Percentiles rank a stretch among this genome's conserved stretches.
phyloP scores from a whole-genome alignment of 345 rosid genomes.

The Bruguiera gymnorhiza region DNA sequence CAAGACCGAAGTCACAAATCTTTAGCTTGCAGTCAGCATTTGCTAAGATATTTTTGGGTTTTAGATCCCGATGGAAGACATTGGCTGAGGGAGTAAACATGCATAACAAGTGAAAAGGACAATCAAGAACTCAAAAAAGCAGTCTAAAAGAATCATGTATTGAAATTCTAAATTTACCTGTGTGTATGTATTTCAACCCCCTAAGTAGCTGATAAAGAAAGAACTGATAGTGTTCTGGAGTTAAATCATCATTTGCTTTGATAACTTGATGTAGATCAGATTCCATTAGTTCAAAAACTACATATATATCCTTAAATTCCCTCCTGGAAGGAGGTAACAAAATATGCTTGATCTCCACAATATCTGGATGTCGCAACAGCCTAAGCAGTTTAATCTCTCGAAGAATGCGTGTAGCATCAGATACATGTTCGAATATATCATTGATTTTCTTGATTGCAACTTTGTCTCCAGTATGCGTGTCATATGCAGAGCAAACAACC shows the following conservation, averaged over 20 bases:
- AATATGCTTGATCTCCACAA: conserved; percentile 91
- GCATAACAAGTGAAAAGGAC: neutral
- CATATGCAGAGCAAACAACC: conserved; percentile 84
- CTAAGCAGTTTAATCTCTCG: conserved; percentile 91
- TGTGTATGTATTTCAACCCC: conserved; percentile 90
- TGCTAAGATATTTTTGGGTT: conserved; percentile 91
- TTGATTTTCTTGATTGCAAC: conserved; percentile 91
- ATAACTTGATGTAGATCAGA: conserved; percentile 92
- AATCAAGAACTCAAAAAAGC: neutral
- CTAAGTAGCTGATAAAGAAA: conserved; percentile 92
- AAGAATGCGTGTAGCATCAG: conserved; percentile 90
- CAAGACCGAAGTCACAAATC: conserved; percentile 98
- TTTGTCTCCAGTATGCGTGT: conserved; percentile 73
- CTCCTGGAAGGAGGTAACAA: conserved; percentile 85
- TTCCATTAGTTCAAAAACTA: conserved; percentile 88
- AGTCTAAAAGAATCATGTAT: neutral
- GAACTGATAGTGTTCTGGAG: conserved; percentile 89
- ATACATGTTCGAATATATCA: conserved; percentile 87
- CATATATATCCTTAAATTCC: conserved; percentile 83
- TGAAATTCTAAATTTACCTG: conserved; percentile 44
- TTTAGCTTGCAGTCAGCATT: conserved; percentile 96
- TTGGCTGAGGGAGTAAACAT: conserved; percentile 47
- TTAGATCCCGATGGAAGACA: conserved; percentile 90
- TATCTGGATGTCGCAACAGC: conserved; percentile 81
- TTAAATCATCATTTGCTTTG: conserved; percentile 89